Percentiles rank a stretch among this genome's conserved stretches.
These are phyloP conservation scores for Truncatella angustata DNA, from an alignment of 2,329 filamentous ascomycete genomes.

Conservation along the genomic window DNA sequence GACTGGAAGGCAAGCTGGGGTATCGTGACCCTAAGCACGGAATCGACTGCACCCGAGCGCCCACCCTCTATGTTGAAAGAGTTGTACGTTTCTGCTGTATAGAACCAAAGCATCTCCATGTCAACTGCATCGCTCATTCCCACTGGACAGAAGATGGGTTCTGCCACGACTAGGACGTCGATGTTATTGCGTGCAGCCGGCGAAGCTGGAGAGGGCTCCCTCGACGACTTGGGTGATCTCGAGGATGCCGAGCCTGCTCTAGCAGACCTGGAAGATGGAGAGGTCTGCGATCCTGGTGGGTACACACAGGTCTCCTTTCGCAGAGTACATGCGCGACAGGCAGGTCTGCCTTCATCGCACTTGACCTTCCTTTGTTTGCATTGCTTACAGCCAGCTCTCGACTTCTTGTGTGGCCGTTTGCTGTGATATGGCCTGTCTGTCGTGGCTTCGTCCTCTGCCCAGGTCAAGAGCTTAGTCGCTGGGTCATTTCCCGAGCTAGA, in stretches of 20 bases:
- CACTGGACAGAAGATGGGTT: constrained; percentile 35
- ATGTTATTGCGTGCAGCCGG: not conserved
- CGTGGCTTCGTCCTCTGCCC: constrained; percentile 11
- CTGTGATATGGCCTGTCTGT: constrained; percentile 34
- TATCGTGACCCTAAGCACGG: constrained; percentile 44
- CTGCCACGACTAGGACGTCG: constrained; percentile 20
- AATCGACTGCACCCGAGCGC: constrained; percentile 32
- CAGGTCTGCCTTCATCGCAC: constrained; percentile 40
- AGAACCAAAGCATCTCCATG: constrained; percentile 57
- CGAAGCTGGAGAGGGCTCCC: not conserved
- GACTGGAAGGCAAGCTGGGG: constrained; percentile 49
- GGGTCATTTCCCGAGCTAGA: not conserved
- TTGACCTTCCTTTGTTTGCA: constrained; percentile 50
- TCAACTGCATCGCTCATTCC: constrained; percentile 37
- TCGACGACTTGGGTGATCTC: not conserved
- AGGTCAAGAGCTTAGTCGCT: not conserved
- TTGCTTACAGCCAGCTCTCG: constrained; percentile 49
- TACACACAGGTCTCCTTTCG: constrained; percentile 50
- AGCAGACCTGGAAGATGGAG: constrained; percentile 1
- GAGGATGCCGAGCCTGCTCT: not conserved
- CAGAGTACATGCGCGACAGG: constrained; percentile 47
- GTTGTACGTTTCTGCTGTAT: constrained; percentile 42
- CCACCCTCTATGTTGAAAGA: constrained; percentile 44
- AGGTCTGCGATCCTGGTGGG: constrained; percentile 21
- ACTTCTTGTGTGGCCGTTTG: constrained; percentile 57